Base-by-base conservation (phyloP, 2,329 filamentous ascomycete genomes). In the Pseudocercospora cruenta region DNA sequence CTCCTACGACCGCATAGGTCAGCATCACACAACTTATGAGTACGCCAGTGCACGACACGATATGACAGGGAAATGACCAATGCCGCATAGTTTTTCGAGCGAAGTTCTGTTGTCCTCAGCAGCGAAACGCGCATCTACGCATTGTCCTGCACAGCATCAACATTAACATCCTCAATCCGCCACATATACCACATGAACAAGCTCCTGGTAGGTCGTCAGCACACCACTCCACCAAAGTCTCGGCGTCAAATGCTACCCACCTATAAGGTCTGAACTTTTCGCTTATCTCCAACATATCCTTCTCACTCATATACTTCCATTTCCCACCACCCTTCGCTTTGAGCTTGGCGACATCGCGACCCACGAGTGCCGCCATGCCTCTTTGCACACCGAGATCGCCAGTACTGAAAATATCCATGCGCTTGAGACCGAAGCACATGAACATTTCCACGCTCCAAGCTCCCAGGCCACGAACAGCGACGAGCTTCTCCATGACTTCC, bases 151-250 rank as follows among this genome's bases (percentile, higher is more conserved):
- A 73, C 65, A 26, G 70, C 71, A 12, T 53, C 57, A 1, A 68
- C 67, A 45, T 71, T 60, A n/a, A 70, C 68, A 26, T 71, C 67
- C 51, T 72, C 70, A 14, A 72, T 69, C 24, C 71, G 84, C 94
- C 94, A 97, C 91, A 97, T 96, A 77, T 96, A 96, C 94, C 94
- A 97, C 94, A 97, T 97, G 75, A 97, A 97, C 51, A 97, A 78
- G 73, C 90, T 95, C 75, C 94, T 90, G 65, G 67, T 55, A 7
- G 24, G 7, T n/a, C 1, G 14, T 39, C n/a, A 62, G 45, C 14
- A 51, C n/a, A n/a, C n/a, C n/a, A n/a, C n/a, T n/a, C n/a, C n/a
- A n/a, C n/a, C n/a, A n/a, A n/a, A n/a, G n/a, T n/a, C n/a, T n/a
- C n/a, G n/a, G n/a, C n/a, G n/a, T n/a, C n/a, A n/a, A n/a, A n/a